A percentile compares a stretch with the other conserved stretches of the same genome.
Conservation (phyloP, 2,329 filamentous ascomycete genomes). For the Stagonosporopsis chrysanthemi region DNA sequence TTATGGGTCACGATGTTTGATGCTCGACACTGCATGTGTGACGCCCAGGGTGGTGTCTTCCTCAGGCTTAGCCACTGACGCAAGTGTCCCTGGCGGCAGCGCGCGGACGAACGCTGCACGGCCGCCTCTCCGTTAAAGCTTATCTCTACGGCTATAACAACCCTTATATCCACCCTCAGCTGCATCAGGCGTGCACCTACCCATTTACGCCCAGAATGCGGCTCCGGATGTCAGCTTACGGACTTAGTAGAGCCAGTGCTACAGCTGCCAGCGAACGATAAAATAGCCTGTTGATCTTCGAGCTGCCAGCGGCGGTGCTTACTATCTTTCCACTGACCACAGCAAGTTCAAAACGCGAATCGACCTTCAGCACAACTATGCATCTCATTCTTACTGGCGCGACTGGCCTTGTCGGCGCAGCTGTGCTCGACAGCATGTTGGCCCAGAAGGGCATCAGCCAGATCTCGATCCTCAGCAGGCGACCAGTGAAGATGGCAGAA, state of each 20-base stretch:
- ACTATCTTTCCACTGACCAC: background rate
- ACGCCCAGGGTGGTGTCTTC: background rate
- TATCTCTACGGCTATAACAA: conserved; percentile 5
- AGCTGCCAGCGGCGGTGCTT: conserved; percentile 5
- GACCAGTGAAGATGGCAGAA: conserved; percentile 69
- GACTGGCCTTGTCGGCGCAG: conserved; percentile 53
- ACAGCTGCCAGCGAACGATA: background rate
- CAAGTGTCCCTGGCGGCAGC: background rate
- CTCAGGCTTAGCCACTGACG: conserved; percentile 4
- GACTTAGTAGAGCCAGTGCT: background rate
- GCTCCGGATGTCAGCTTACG: background rate
- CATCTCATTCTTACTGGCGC: conserved; percentile 57
- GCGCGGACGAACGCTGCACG: conserved; percentile 17
- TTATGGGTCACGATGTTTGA: conserved; percentile 3
- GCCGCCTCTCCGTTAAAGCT: conserved; percentile 6
- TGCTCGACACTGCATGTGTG: conserved; percentile 4
- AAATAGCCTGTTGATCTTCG: background rate
- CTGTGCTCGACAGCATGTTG: conserved; percentile 50
- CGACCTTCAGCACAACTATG: conserved; percentile 26
- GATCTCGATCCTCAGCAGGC: conserved; percentile 72
- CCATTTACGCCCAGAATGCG: conserved; percentile 8
- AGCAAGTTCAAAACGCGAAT: background rate
- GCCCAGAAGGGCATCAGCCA: conserved; percentile 61
- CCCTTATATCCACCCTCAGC: conserved; percentile 3
- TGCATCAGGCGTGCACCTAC: background rate